phyloP scores from a whole-genome alignment of 139 green algal species.

The Trebouxia sp. region DNA sequence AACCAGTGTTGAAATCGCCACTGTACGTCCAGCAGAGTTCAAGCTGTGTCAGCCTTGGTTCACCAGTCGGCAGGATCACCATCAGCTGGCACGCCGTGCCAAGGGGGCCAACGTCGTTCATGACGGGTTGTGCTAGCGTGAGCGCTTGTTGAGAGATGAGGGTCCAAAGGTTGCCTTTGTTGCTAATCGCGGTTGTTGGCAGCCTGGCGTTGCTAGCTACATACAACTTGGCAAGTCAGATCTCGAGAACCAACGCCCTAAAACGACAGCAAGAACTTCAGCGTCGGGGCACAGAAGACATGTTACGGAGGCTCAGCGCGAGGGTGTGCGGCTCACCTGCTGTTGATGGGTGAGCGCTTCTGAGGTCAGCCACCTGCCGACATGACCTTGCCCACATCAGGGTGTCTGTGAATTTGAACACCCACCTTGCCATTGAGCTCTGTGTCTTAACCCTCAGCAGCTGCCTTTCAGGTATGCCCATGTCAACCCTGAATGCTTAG shows the following conservation, averaged over 20 bases:
- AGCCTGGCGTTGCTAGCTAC: not conserved
- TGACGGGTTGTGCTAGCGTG: not conserved
- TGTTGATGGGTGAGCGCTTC: conserved; percentile 48
- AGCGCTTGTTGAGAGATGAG: not conserved
- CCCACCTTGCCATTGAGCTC: no score
- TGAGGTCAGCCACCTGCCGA: no score
- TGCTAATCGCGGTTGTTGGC: not conserved
- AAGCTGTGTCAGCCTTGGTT: no score
- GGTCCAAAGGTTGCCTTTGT: not conserved
- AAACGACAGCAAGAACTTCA: conserved; percentile 5
- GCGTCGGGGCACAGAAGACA: not conserved
- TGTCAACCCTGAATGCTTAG: conserved; percentile 64
- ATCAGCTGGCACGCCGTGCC: no score
- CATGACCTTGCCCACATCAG: no score
- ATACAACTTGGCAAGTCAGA: conserved; percentile 1
- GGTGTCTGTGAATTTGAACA: no score
- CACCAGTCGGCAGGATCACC: no score
- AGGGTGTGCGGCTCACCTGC: conserved; percentile 67
- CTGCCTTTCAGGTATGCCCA: conserved; percentile 64
- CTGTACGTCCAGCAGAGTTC: no score
- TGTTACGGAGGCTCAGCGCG: conserved; percentile 12
- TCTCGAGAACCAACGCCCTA: not conserved
- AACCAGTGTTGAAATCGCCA: no score
- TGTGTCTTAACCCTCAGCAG: no score
- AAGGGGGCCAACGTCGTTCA: no score